Evolutionary conservation across 2,329 filamentous ascomycete species (phyloP), one percentile per base, ranked within the genome.

Genomic region (Cladosporium halotolerans): DNA sequence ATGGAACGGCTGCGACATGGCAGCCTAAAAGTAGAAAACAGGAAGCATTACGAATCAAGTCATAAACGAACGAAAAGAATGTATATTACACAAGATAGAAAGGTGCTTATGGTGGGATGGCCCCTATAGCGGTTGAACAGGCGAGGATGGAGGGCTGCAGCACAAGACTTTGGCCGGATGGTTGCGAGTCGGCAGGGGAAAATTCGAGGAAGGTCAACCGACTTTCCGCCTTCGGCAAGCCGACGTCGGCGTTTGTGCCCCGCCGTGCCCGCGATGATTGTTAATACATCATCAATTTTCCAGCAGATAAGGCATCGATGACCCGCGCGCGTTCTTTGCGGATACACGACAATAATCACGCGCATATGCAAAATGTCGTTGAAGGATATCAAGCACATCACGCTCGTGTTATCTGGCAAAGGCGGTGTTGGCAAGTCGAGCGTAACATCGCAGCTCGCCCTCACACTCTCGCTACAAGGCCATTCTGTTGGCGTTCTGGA

Each of bases 341-440:
- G 11, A 11, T 9, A 9, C 4, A 13, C 34, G 4, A 4, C 11
- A 9, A 11, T 9, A 33, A 2, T 7, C 28, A 19, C 9, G 19
- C 23, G 3, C 32, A 11, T n/a, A 38, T 8, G 9, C 53, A 71
- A 61, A 31, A 87, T 86, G 83, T 85, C 83, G 56, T 76, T 88
- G 28, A 71, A 79, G 51, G 84, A 85, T 62, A 80, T 92, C 64
- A 86, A 88, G 64, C 84, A 91, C 67, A 85, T 93, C 58, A 77
- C 90, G 59, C 80, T 93, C 62, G 87, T 89, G 58, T 85, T 99
- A 45, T 97, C 93, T 10, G 93, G 93, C 63, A 99, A 99, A 79
- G 93, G 93, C 66, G 93, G 93, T 62, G 93, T 99, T 16, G 93
- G 93, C 55, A 99, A 99, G 77, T 97, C 92, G 41, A 96, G 90